Conservation (phyloP, 768 basidiomycete genomes). For the Auricularia heimuer region DNA sequence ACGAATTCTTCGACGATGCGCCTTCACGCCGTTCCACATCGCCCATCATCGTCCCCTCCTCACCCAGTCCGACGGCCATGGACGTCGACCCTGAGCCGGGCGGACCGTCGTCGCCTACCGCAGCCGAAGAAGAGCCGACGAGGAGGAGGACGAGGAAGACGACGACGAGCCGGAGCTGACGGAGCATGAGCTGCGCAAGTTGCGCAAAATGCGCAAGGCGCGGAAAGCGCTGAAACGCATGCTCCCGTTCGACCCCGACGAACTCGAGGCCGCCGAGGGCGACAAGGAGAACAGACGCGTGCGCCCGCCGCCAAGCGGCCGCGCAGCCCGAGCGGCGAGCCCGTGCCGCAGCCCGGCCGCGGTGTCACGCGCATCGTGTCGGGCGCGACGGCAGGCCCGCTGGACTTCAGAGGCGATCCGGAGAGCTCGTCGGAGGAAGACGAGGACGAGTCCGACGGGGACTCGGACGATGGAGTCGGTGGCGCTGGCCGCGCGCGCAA, state of each 20-base stretch:
- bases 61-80: neutral
- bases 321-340: neutral
- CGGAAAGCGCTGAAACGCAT: neutral
- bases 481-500: conserved; percentile 20
- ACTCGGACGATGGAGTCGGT: neutral
- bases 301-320: neutral
- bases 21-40: too few relatives aligned
- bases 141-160: conserved; percentile 2
- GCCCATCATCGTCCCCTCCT: neutral
- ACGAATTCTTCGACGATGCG: neutral
- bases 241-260: neutral
- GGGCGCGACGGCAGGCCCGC: conserved; percentile 28
- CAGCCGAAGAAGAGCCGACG: conserved; percentile 1
- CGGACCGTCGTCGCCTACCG: neutral
- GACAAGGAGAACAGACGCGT: too few relatives aligned
- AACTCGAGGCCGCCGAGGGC: too few relatives aligned
- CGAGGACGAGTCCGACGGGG: neutral
- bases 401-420: conserved; percentile 51
- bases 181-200: neutral
- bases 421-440: conserved; percentile 35
- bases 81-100: neutral
- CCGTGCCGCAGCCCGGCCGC: conserved; percentile 10
- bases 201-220: conserved; percentile 5
- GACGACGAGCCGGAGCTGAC: conserved; percentile 4
- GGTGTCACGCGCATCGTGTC: conserved; percentile 7